Conservation (phyloP, 192 early-diverging fungal genomes). For the Cladochytrium replicatum region DNA sequence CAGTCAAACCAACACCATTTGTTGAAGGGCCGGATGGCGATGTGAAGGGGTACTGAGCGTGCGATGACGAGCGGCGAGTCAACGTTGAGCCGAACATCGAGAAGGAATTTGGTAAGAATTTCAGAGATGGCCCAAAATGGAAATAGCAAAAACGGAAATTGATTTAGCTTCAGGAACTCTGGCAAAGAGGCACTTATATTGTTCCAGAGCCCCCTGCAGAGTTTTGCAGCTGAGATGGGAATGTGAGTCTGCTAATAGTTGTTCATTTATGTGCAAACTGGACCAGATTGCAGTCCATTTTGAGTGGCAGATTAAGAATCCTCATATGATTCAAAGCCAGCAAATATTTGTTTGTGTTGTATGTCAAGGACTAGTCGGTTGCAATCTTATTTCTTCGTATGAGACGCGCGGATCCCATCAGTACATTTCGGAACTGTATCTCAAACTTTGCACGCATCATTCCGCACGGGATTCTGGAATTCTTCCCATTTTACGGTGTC, state of each 20-base stretch:
- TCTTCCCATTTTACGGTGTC: slow-evolving; percentile 38
- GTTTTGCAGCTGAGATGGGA: slow-evolving; percentile 46
- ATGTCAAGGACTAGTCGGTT: slow-evolving; percentile 31
- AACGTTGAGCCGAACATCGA: too few relatives aligned
- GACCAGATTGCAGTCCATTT: slow-evolving; percentile 26
- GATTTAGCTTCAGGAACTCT: too few relatives aligned
- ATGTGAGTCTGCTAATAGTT: slow-evolving; percentile 23
- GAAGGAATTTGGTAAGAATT: too few relatives aligned
- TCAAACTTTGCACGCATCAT: slow-evolving; percentile 26
- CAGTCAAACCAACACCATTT: too few relatives aligned
- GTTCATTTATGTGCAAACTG: too few relatives aligned
- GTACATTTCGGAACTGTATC: slow-evolving; percentile 35
- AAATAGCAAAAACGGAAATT: too few relatives aligned
- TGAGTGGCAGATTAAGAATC: slow-evolving; percentile 35
- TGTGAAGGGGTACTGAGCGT: too few relatives aligned
- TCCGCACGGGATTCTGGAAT: slow-evolving; percentile 44
- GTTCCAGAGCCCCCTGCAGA: slow-evolving; percentile 40
- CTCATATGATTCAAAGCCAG: slow-evolving; percentile 53
- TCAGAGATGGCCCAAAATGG: too few relatives aligned
- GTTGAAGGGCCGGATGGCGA: too few relatives aligned
- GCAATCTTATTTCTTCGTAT: slow-evolving; percentile 37
- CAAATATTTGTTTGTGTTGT: slow-evolving; percentile 52
- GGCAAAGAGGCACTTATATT: too few relatives aligned
- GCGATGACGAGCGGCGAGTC: too few relatives aligned
- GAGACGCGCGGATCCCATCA: slow-evolving; percentile 13